Percentiles rank a stretch among this genome's conserved stretches.
phyloP scores from a whole-genome alignment of 2,329 filamentous ascomycete species.

The Fusarium luffae region DNA sequence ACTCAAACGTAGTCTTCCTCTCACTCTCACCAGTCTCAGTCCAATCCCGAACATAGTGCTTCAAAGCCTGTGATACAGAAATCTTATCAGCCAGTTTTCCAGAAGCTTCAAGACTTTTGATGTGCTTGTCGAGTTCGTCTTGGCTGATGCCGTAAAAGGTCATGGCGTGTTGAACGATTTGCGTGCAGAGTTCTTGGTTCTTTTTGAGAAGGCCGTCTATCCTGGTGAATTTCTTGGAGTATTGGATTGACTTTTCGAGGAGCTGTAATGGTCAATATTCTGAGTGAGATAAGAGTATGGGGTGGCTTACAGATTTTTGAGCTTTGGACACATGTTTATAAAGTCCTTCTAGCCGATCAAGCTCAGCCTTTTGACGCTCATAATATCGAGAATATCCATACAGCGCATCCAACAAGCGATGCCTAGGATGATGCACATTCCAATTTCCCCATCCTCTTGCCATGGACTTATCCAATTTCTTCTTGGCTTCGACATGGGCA shows the following conservation, averaged over 20 bases:
- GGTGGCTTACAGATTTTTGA: conserved; percentile 45
- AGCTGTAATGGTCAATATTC: conserved; percentile 40
- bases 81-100: conserved; percentile 57
- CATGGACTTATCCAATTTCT: conserved; percentile 47
- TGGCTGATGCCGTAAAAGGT: conserved; percentile 58
- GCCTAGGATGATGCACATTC: conserved; percentile 52
- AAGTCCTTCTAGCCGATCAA: conserved; percentile 50
- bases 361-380: conserved; percentile 50
- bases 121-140: conserved; percentile 58
- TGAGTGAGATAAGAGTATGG: accelerated
- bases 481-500: conserved; percentile 48
- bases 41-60: conserved; percentile 70
- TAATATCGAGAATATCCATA: conserved; percentile 53
- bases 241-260: conserved; percentile 67
- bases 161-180: conserved; percentile 58
- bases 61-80: conserved; percentile 64
- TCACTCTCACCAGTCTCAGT: conserved; percentile 60
- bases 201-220: conserved; percentile 55
- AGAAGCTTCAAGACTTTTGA: conserved; percentile 52
- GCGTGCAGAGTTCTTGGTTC: conserved; percentile 60
- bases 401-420: conserved; percentile 55
- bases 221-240: conserved; percentile 63
- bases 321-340: conserved; percentile 52
- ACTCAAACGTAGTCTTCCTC: conserved; percentile 56
- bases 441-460: conserved; percentile 46